Evolutionary conservation across 371 early-diverging fungal species (phyloP).

Genomic region (Mortierella polycephala): DNA sequence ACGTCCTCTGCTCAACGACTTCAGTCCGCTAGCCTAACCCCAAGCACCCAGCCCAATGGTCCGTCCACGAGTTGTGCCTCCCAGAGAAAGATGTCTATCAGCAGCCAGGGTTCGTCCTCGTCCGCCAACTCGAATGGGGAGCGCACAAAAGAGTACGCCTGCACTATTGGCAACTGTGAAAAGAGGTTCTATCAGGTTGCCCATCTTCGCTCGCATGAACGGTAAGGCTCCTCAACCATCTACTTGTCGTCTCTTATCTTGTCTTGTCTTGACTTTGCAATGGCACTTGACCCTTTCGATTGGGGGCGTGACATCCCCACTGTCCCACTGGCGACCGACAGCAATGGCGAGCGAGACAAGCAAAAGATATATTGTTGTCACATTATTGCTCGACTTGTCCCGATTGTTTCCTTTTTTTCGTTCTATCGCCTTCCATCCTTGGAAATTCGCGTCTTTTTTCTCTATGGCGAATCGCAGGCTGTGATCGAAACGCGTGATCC

Average conservation of each 20-base stretch:
- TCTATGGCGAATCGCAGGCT: slow-evolving; percentile 17
- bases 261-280: not conserved
- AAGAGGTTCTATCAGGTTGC: slow-evolving; percentile 81
- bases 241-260: not conserved
- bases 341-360: no score
- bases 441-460: not conserved
- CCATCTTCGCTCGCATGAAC: slow-evolving; percentile 84
- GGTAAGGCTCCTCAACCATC: slow-evolving; percentile 29
- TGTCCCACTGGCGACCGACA: no score
- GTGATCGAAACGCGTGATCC: slow-evolving; percentile 15
- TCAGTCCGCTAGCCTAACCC: slow-evolving; percentile 17
- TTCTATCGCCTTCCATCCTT: slow-evolving; percentile 31
- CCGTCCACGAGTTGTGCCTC: not conserved
- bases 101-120: slow-evolving; percentile 31
- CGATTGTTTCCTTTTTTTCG: slow-evolving; percentile 5
- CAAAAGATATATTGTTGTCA: no score
- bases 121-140: slow-evolving; percentile 25
- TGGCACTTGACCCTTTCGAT: no score
- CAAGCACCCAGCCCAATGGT: slow-evolving; percentile 21
- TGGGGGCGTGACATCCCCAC: no score
- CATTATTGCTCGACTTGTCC: no score
- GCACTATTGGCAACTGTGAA: slow-evolving; percentile 64
- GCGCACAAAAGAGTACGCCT: slow-evolving; percentile 41
- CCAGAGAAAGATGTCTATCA: slow-evolving; percentile 44
- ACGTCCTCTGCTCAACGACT: slow-evolving; percentile 5